phyloP scores from a whole-genome alignment of 148 eudicot genomes.

The Nyssa sinensis region DNA sequence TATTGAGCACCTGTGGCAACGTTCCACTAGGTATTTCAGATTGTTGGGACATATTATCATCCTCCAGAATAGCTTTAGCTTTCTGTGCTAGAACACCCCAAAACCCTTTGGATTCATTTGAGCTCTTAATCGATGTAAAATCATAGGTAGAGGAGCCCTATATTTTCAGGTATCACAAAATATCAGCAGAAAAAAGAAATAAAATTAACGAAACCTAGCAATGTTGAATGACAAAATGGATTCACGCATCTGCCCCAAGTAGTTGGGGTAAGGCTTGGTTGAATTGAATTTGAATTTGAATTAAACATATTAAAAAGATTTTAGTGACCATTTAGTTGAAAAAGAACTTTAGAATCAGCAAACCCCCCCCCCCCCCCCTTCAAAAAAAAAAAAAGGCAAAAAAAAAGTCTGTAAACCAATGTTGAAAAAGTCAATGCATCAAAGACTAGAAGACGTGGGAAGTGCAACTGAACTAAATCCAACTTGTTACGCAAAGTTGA shows the following conservation, averaged over 20 bases:
- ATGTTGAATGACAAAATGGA: too few species aligned
- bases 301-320: background rate
- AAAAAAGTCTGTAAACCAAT: background rate
- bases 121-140: slow-evolving; percentile 36
- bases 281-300: background rate
- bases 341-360: too few species aligned
- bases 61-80: slow-evolving; percentile 85
- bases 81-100: slow-evolving; percentile 90
- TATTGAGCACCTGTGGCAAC: slow-evolving; percentile 15
- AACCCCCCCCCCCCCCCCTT: too few species aligned
- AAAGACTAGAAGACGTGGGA: background rate
- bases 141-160: slow-evolving; percentile 49
- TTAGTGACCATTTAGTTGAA: too few species aligned
- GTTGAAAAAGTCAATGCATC: background rate
- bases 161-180: slow-evolving; percentile 10
- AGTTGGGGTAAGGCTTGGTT: too few species aligned
- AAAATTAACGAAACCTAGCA: background rate
- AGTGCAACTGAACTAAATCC: background rate
- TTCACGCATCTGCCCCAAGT: too few species aligned
- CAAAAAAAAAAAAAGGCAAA: background rate
- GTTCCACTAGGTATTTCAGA: slow-evolving; percentile 21
- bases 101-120: slow-evolving; percentile 62
- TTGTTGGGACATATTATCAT: slow-evolving; percentile 39
- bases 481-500: background rate
- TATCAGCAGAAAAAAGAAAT: slow-evolving; percentile 12